Conservation (phyloP, 2,329 filamentous ascomycete genomes). For the Exutisphaerella laricina region DNA sequence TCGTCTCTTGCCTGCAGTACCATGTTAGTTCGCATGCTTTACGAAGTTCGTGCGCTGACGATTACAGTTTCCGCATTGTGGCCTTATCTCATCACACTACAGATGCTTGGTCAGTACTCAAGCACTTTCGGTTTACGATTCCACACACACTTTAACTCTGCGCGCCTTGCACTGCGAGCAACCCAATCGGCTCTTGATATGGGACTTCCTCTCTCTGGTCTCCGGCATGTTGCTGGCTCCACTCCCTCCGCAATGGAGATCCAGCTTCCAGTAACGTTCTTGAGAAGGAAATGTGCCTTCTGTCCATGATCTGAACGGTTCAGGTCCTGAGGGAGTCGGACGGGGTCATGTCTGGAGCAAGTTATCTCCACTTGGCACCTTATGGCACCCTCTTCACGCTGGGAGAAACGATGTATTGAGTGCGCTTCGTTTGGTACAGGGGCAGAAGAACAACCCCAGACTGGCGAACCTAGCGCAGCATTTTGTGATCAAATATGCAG, state of each 20-base stretch:
- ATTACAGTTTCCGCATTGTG: slow-evolving; percentile 19
- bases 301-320: neutral
- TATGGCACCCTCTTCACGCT: no score
- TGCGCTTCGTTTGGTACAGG: no score
- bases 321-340: no score
- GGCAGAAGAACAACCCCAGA: no score
- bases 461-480: neutral
- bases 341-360: no score
- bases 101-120: neutral
- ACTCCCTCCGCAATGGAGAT: no score
- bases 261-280: slow-evolving; percentile 1
- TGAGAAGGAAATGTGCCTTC: neutral
- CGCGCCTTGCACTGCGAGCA: slow-evolving; percentile 27
- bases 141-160: slow-evolving; percentile 24
- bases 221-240: slow-evolving; percentile 4
- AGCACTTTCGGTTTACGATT: neutral
- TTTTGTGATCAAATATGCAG: neutral
- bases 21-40: slow-evolving; percentile 1
- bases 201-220: slow-evolving; percentile 17
- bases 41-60: neutral
- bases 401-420: no score
- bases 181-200: slow-evolving; percentile 24
- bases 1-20: slow-evolving; percentile 15
- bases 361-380: neutral
- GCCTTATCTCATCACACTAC: slow-evolving; percentile 19